Evolutionary conservation across 2,329 filamentous ascomycete species (phyloP), one percentile per base, ranked within the genome.

Genomic region (Fusarium sp.): DNA sequence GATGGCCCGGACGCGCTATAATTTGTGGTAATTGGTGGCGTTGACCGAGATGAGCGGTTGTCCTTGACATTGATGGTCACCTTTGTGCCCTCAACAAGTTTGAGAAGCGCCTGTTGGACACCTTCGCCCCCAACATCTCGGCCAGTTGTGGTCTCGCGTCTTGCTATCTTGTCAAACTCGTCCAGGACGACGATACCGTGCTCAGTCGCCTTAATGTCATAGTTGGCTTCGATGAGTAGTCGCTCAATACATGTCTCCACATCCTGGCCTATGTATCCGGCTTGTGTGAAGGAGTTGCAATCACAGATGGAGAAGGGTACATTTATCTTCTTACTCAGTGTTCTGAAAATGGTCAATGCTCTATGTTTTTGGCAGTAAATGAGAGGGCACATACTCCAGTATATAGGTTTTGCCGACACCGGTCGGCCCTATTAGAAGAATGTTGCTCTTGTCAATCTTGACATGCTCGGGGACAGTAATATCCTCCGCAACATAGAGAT

Each of bases 401-500:
- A 99, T 98, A 65, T 98, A 89, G 0, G 96, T 99, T 82, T 99
- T 99, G 15, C 96, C 96, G 7, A 97, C 94, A 4, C 96, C 96
- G 0, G 94, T 97, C 1, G 96, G 96, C 0, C 96, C 96, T 26
- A 98, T 86, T 52, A 98, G 83, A 41, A 99, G 83, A 40, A 99
- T 86, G 76, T 99, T 99, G 73, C 94, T 97, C 82, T 99, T 99
- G 78, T 97, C 94, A 65, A 99, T 90, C 71, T 92, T 93, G 72
- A 96, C 82, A 26, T 82, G 82, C 13, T 82, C 78, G 2, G 82
- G 77, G 5, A 76, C 67, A 6, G 74, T 72, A 17, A 78, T 70
- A 46, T 87, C 84, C 50, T 88, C 86, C 5, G 81, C 77, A 26
- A 81, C 77, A 63, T 85, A 85, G 28, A 86, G 81, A 48, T 82